phyloP scores from a whole-genome alignment of 257 asterid species.

The Solanum sitiens region DNA sequence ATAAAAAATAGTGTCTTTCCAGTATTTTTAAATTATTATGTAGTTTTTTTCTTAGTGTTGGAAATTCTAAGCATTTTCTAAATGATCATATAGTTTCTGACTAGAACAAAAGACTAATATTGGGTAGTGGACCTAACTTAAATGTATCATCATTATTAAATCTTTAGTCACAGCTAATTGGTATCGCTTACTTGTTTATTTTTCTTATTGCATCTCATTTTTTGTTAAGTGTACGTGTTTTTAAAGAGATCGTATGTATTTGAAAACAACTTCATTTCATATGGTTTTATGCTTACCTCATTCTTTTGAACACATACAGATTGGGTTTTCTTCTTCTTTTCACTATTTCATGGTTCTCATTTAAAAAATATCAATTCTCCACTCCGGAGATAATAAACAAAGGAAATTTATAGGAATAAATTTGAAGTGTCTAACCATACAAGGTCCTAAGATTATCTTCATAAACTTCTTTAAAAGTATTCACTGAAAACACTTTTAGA shows the following conservation, averaged over 20 bases:
- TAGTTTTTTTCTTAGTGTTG: background rate
- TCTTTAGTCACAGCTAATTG: no score
- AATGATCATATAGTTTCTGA: background rate
- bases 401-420: background rate
- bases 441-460: background rate
- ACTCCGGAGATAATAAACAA: background rate
- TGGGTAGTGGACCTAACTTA: no score
- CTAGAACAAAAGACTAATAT: no score
- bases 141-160: no score
- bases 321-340: no score
- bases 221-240: no score
- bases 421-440: background rate
- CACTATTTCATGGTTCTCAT: background rate
- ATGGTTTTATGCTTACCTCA: no score
- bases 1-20: background rate
- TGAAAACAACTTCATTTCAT: no score
- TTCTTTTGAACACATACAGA: no score
- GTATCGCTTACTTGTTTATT: no score
- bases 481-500: background rate
- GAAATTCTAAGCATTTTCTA: background rate
- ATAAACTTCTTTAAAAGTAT: background rate
- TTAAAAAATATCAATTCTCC: background rate
- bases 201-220: no score
- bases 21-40: background rate
- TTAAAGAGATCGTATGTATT: no score